Base-by-base conservation (phyloP, 2,329 filamentous ascomycete genomes). In the Chalaropsis thielavioides region DNA sequence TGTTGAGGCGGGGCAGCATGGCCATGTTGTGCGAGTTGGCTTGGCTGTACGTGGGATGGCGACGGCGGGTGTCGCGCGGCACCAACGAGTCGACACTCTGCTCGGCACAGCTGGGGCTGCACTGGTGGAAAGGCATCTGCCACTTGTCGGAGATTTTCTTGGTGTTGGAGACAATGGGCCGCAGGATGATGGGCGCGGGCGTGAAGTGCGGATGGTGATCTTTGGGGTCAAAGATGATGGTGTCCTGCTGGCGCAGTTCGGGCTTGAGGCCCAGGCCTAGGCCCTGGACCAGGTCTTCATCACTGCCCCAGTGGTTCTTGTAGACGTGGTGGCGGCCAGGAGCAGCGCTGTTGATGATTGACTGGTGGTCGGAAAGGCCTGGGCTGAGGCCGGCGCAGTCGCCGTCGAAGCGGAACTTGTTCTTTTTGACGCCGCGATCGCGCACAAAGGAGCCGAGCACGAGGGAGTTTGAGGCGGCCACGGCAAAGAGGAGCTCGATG, bases 371-470 rank as follows among this genome's bases (percentile, higher is more conserved):
- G 31, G 64, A 62, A 35, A 56, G 51, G 31, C 51, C 51, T 1
- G 51, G 51, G 27, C 46, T 58, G 24, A 60, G 22, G 46, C 46
- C 64, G 19, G 61, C 27, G 43, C 64, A 67, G 19, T 68, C 68
- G 10, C 66, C 67, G 51, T 64, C 65, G 75, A 74, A 54, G 75
- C 87, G 86, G 76, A 89, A 96, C 72, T 90, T 94, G 65, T 82
- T 81, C 75, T 95, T 96, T 79, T 97, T 97, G 49, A 91, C 78
- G 31, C 94, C 94, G 63, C 90, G 83, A 73, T 97, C 92, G 15
- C 92, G 84, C 35, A 97, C 85, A 71, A 97, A 97, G 0, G 92
- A 95, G 13, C 92, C 92, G 2, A 99, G 82, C 0, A 96, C 89
- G 22, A 99, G 80, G 2, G 88, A 86, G 72, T 97, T 99, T 13